Conservation (phyloP, 768 basidiomycete genomes). For the Mycena albidolilacea region DNA sequence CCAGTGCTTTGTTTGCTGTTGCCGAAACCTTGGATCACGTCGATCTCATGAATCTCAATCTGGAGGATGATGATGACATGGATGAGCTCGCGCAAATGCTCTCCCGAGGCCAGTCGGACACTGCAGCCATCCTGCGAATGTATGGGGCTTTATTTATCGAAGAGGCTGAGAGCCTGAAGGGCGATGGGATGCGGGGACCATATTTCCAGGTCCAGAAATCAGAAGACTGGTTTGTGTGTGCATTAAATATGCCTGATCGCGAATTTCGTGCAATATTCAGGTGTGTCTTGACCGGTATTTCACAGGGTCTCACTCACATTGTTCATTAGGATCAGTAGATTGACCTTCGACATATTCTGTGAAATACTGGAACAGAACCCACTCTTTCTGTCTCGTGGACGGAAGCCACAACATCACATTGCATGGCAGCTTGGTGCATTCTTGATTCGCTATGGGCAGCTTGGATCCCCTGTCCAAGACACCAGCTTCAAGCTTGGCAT, state of each 20-base stretch:
- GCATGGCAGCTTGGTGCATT: conserved; percentile 43
- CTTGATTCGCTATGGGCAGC: conserved; percentile 41
- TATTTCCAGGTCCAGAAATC: conserved; percentile 23
- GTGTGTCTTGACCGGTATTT: conserved; percentile 8
- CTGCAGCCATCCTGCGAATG: conserved; percentile 16
- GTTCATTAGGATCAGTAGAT: conserved; percentile 13
- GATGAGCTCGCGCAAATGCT: background rate
- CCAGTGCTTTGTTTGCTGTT: background rate
- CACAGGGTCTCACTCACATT: background rate
- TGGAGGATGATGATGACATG: conserved; percentile 13
- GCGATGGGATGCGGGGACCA: conserved; percentile 29
- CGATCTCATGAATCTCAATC: conserved; percentile 16
- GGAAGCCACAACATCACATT: conserved; percentile 42
- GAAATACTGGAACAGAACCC: conserved; percentile 34
- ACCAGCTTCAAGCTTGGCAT: conserved; percentile 39
- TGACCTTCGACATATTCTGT: conserved; percentile 34
- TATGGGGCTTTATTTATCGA: conserved; percentile 9
- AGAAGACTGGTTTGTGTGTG: conserved; percentile 18
- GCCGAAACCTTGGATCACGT: background rate
- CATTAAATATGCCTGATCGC: conserved; percentile 22
- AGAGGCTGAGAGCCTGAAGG: conserved; percentile 16
- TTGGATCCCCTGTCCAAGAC: conserved; percentile 34
- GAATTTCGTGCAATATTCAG: conserved; percentile 28
- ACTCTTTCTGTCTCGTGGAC: conserved; percentile 38
- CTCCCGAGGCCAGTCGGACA: conserved; percentile 11